These are phyloP conservation scores for Leccinum variicolor DNA, from an alignment of 768 basidiomycete genomes.

Conservation along the genomic window DNA sequence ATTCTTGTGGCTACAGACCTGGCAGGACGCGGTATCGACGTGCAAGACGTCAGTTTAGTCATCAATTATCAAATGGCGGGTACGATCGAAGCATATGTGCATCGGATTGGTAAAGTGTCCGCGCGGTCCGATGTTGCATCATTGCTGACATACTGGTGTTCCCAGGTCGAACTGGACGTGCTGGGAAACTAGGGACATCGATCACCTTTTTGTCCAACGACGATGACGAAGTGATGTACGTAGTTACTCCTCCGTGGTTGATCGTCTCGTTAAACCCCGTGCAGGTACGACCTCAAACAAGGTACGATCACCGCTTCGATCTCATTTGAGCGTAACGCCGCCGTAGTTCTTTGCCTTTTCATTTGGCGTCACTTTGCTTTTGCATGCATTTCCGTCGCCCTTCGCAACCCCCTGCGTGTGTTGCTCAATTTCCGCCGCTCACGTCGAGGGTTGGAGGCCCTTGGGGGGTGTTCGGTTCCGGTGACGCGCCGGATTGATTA, in stretches of 20 bases:
- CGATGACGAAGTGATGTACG: slow-evolving; percentile 96
- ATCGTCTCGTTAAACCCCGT: slow-evolving; percentile 4
- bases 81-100: slow-evolving; percentile 96
- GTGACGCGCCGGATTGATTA: not conserved
- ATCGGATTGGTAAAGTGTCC: slow-evolving; percentile 77
- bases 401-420: not conserved
- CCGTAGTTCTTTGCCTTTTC: not conserved
- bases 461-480: slow-evolving; percentile 4
- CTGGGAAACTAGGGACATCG: slow-evolving; percentile 89
- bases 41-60: slow-evolving; percentile 92
- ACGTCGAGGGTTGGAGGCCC: not conserved
- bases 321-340: not conserved
- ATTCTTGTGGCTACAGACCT: slow-evolving; percentile 96
- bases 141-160: slow-evolving; percentile 1
- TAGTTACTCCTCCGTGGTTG: slow-evolving; percentile 17
- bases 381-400: slow-evolving; percentile 1
- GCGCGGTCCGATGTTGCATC: not conserved
- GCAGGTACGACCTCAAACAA: slow-evolving; percentile 93
- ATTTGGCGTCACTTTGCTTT: not conserved
- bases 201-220: slow-evolving; percentile 97
- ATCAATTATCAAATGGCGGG: slow-evolving; percentile 98
- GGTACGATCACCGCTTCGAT: slow-evolving; percentile 41
- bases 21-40: slow-evolving; percentile 98
- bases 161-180: slow-evolving; percentile 94
- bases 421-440: slow-evolving; percentile 12